A percentile compares a stretch with the other conserved stretches of the same genome.
phyloP scores from a whole-genome alignment of 2,329 filamentous ascomycete species.

The Cercospora sp. region DNA sequence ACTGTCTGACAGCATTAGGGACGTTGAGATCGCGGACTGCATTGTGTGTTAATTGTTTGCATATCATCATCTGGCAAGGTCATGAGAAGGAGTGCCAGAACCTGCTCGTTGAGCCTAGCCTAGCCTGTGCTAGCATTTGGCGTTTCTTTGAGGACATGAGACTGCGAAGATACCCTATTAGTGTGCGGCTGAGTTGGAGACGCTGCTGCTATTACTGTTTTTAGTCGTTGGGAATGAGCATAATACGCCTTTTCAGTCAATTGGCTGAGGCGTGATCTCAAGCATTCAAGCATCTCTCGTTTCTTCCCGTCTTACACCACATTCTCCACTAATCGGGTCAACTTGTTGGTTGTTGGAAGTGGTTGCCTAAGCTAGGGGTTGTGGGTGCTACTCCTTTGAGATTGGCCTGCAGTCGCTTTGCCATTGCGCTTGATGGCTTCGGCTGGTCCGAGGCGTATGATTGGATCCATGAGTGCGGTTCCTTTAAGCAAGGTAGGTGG shows the following conservation, averaged over 20 bases:
- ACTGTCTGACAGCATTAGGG: conserved; percentile 14
- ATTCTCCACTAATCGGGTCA: neutral
- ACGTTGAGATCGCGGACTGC: neutral
- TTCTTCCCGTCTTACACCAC: conserved; percentile 1
- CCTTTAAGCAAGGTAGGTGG: conserved; percentile 7
- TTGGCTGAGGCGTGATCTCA: neutral
- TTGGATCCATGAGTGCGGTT: neutral
- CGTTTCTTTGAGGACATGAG: conserved; percentile 26
- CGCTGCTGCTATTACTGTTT: neutral
- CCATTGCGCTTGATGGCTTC: neutral
- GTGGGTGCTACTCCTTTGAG: neutral
- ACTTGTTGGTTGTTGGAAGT: neutral
- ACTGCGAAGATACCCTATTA: conserved; percentile 22
- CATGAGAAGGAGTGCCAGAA: conserved; percentile 33
- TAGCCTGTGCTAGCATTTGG: conserved; percentile 1
- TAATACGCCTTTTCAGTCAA: neutral
- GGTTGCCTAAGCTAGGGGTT: conserved; percentile 3
- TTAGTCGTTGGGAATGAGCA: neutral
- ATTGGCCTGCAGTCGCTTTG: conserved; percentile 1
- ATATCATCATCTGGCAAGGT: conserved; percentile 26
- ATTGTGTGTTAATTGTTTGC: conserved; percentile 7
- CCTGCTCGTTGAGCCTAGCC: conserved; percentile 10
- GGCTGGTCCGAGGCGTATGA: neutral
- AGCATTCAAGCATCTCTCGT: neutral
- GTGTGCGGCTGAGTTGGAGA: neutral